Base-by-base conservation (phyloP, 2,329 filamentous ascomycete genomes). In the Colletotrichum lupini region DNA sequence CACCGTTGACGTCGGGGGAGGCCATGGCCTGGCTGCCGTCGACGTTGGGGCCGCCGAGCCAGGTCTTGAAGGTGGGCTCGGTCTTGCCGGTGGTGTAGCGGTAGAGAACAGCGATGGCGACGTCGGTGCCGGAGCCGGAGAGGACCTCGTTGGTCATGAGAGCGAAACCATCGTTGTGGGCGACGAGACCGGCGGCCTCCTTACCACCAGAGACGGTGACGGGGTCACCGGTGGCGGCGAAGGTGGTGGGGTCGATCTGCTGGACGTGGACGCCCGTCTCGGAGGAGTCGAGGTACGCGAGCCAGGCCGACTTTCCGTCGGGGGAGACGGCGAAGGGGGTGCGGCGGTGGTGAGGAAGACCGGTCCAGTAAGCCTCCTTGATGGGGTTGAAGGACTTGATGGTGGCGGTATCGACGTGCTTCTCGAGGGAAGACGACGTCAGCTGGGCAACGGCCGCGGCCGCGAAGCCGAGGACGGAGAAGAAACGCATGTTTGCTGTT, bases 111-210 rank as follows among this genome's bases (percentile, higher is more conserved):
- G 89, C 82, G 11, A 92, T 86, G 1, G 89, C 88, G 5, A 85
- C 83, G 69, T 88, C 83, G 4, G 85, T 75, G 19, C 87, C 87
- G 26, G 85, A 86, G 1, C 86, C 84, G 2, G 87, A 83, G 75
- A 90, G 81, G 2, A 84, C 83, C 77, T 90, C 89, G 80, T 90
- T 90, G 53, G 89, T 90, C 61, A 92, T 80, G 32, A 92, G 80
- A n/a, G 90, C 89, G 74, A 92, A 92, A 3, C 90, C 90, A 78
- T 92, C 89, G 75, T 90, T 83, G 77, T 91, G 90, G 19, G 89
- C 90, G 56, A 92, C 87, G 1, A 92, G 84, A 58, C 90, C 90
- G 66, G 89, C 88, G 5, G 88, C 89, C 80, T 92, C 90, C 76
- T 89, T 88, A 52, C 85, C 89, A 16, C 85, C 85, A n/a, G 83